phyloP scores from a whole-genome alignment of 2,329 filamentous ascomycete genomes.

The Colletotrichum lini region DNA sequence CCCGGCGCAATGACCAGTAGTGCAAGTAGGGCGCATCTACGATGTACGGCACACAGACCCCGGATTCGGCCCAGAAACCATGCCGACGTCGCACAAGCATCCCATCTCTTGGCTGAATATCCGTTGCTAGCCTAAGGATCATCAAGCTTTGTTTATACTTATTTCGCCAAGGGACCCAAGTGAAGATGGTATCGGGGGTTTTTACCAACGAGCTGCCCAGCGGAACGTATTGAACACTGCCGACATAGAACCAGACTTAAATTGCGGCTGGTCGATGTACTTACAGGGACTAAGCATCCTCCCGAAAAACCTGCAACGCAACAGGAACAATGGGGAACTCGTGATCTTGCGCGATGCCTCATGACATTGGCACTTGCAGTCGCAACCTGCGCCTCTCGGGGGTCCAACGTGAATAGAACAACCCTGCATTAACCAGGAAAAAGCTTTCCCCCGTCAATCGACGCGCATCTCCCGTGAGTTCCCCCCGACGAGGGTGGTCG shows the following conservation, averaged over 20 bases:
- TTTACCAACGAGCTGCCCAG: no score
- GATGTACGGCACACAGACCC: conserved; percentile 33
- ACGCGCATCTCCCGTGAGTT: conserved; percentile 23
- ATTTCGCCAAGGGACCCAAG: conserved; percentile 10
- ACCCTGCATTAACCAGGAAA: conserved; percentile 30
- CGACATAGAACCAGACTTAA: background rate
- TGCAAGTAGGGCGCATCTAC: conserved; percentile 5
- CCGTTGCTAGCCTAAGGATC: background rate
- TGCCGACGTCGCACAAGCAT: conserved; percentile 41
- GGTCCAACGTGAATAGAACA: conserved; percentile 14
- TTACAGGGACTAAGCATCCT: background rate
- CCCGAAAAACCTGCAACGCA: background rate
- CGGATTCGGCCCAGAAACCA: conserved; percentile 34
- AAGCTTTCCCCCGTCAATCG: conserved; percentile 18
- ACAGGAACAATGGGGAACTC: background rate
- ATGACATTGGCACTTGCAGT: conserved; percentile 7
- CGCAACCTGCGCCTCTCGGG: background rate
- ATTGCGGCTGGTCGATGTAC: background rate
- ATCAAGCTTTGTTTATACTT: conserved; percentile 17
- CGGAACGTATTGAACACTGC: background rate
- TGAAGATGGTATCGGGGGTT: background rate
- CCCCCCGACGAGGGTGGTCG: conserved; percentile 17
- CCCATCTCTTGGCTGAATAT: conserved; percentile 21
- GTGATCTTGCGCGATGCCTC: background rate
- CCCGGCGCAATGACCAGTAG: background rate